A percentile compares a stretch with the other conserved stretches of the same genome.
phyloP scores from a whole-genome alignment of 192 early-diverging fungal species.

The Backusella circina region DNA sequence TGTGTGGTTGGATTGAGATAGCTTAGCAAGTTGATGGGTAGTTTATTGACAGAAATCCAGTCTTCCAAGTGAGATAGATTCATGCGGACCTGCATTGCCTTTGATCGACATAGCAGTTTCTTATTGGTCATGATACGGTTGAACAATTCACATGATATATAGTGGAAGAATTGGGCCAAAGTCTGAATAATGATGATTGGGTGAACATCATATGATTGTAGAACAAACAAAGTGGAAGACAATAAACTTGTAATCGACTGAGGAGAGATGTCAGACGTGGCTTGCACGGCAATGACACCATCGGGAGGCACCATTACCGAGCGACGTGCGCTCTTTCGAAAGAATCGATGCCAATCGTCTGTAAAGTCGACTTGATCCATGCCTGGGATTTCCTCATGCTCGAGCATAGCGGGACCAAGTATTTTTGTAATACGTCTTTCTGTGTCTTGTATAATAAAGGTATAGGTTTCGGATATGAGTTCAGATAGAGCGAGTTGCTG shows the following conservation, averaged over 20 bases:
- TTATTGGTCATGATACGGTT: conserved; percentile 81
- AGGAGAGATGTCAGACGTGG: conserved; percentile 48
- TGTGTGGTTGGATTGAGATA: conserved; percentile 76
- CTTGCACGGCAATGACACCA: not conserved
- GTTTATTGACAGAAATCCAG: conserved; percentile 72
- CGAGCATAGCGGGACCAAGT: conserved; percentile 62
- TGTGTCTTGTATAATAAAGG: conserved; percentile 59
- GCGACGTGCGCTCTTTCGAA: conserved; percentile 30
- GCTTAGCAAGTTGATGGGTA: conserved; percentile 31
- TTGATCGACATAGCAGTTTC: conserved; percentile 71
- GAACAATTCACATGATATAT: conserved; percentile 75
- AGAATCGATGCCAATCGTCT: conserved; percentile 57
- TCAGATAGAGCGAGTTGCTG: conserved; percentile 78
- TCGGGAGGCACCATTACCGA: not conserved
- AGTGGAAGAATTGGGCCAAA: conserved; percentile 77
- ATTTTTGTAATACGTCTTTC: conserved; percentile 62
- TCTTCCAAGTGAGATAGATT: conserved; percentile 80
- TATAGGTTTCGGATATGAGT: conserved; percentile 70
- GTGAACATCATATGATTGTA: conserved; percentile 75
- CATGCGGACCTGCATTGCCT: conserved; percentile 81
- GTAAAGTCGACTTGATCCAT: conserved; percentile 59
- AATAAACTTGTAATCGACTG: conserved; percentile 73
- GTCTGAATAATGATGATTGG: conserved; percentile 68
- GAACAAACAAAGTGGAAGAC: conserved; percentile 59
- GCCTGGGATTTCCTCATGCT: conserved; percentile 71